phyloP scores from a whole-genome alignment of 2,329 filamentous ascomycete genomes.

The Verticillium nubilum region DNA sequence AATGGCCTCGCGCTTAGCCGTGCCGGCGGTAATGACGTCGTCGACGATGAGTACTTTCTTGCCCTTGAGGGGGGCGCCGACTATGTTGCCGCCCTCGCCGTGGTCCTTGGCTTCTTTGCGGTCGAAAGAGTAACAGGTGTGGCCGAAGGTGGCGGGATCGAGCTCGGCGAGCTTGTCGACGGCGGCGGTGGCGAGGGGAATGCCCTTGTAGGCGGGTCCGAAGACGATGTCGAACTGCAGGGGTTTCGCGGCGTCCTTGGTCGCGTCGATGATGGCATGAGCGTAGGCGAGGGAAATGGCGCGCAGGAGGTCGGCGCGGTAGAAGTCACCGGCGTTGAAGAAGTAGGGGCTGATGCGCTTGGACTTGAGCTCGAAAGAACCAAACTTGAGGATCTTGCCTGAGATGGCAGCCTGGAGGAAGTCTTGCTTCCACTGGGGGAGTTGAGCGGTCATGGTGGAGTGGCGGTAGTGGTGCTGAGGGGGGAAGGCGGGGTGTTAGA shows the following conservation, averaged over 20 bases:
- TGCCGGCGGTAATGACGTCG: conserved; percentile 94
- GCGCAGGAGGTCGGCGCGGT: conserved; percentile 70
- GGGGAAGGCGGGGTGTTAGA: background rate
- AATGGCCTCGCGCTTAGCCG: conserved; percentile 88
- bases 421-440: conserved; percentile 62
- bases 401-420: conserved; percentile 67
- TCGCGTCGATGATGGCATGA: conserved; percentile 49
- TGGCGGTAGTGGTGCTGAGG: background rate
- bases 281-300: conserved; percentile 82
- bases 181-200: conserved; percentile 78
- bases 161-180: conserved; percentile 69
- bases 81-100: conserved; percentile 89
- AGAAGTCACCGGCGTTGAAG: conserved; percentile 93
- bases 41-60: conserved; percentile 88
- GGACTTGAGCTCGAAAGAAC: conserved; percentile 86
- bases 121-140: conserved; percentile 83
- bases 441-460: conserved; percentile 32
- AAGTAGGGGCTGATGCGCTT: conserved; percentile 92
- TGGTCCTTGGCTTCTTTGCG: conserved; percentile 96
- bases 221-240: conserved; percentile 80
- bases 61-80: conserved; percentile 78
- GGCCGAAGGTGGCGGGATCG: conserved; percentile 59
- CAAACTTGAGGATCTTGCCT: conserved; percentile 71
- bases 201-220: conserved; percentile 94
- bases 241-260: conserved; percentile 26